Evolutionary conservation across 768 basidiomycete species (phyloP).

Genomic region (Trametes meyenii): DNA sequence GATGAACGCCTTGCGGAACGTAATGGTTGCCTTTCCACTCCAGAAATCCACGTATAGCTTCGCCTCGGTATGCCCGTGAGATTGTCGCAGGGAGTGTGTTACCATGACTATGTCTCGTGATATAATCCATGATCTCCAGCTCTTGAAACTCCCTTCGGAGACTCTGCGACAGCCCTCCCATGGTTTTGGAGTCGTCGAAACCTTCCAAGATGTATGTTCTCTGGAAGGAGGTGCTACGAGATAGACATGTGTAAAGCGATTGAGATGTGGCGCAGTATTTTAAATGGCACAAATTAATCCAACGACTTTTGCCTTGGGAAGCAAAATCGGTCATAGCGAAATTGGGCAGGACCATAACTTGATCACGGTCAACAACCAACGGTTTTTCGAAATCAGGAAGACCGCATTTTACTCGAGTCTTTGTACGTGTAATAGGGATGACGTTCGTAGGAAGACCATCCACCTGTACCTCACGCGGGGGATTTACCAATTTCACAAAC

Average conservation of each 20-base stretch:
- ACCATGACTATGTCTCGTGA: neutral
- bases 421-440: neutral
- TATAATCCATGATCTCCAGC: neutral
- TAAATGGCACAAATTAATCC: constrained; percentile 24
- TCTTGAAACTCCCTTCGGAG: neutral
- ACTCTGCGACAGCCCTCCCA: neutral
- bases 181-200: neutral
- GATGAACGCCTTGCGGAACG: neutral
- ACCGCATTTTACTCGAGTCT: neutral
- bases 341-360: constrained; percentile 25
- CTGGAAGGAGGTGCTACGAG: neutral
- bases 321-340: constrained; percentile 32
- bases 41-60: neutral
- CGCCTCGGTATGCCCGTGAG: neutral
- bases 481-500: neutral
- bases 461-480: neutral
- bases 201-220: neutral
- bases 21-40: neutral
- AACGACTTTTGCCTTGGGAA: constrained; percentile 28
- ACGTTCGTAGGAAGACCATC: constrained; percentile 16
- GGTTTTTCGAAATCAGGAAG: constrained; percentile 5
- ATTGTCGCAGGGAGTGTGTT: neutral
- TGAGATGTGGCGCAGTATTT: neutral
- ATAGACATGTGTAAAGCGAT: neutral
- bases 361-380: constrained; percentile 22